These are phyloP conservation scores for Sisymbrium irio DNA, from an alignment of 345 rosid species.

Conservation along the genomic window DNA sequence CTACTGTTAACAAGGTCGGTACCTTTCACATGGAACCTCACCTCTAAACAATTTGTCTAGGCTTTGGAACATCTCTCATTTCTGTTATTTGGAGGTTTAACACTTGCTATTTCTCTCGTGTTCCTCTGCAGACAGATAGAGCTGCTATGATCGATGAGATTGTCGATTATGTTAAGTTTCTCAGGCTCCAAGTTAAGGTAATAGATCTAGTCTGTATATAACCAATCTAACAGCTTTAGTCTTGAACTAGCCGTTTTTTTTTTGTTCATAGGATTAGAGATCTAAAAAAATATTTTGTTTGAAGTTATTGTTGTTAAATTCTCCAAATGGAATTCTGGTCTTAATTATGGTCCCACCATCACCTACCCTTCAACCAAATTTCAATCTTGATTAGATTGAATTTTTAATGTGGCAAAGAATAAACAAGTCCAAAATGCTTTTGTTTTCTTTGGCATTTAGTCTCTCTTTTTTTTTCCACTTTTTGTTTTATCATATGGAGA, in stretches of 20 bases:
- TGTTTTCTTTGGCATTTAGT: conserved; percentile 35
- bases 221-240: not conserved
- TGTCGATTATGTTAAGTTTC: conserved; percentile 98
- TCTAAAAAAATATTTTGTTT: not conserved
- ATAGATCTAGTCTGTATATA: not conserved
- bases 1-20: conserved; percentile 92
- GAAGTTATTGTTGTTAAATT: not conserved
- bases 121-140: conserved; percentile 71
- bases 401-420: conserved; percentile 12
- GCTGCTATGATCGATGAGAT: conserved; percentile 99
- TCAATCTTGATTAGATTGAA: conserved; percentile 17
- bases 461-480: conserved; percentile 15
- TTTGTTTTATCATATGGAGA: conserved; percentile 24
- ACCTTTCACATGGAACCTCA: conserved; percentile 5
- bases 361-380: conserved; percentile 33
- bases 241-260: not conserved
- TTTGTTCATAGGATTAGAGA: conserved; percentile 21
- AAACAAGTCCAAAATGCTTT: conserved; percentile 27
- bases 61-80: conserved; percentile 1
- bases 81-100: not conserved
- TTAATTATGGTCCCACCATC: conserved; percentile 29
- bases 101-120: not conserved
- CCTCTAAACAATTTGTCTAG: not conserved
- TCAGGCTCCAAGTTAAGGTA: conserved; percentile 99
- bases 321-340: conserved; percentile 22